phyloP scores from a whole-genome alignment of 495 filamentous ascomycete species.

The Aspergillus bertholletiae region DNA sequence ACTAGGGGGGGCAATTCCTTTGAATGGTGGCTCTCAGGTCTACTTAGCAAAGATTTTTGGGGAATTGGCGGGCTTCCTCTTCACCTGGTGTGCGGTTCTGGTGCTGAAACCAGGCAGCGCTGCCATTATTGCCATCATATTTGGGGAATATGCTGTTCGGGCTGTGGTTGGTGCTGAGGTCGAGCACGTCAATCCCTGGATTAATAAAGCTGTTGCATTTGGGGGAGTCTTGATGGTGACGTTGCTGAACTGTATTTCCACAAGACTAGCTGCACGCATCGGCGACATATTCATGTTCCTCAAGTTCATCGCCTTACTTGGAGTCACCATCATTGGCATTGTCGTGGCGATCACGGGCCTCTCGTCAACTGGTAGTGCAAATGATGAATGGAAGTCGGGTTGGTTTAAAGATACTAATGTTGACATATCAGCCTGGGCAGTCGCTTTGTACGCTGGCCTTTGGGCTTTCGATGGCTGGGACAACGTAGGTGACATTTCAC shows the following conservation, averaged over 20 bases:
- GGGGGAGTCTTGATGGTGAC: constrained; percentile 73
- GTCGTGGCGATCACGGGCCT: constrained; percentile 85
- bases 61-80: constrained; percentile 85
- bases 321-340: constrained; percentile 82
- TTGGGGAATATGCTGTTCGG: constrained; percentile 92
- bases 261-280: constrained; percentile 76
- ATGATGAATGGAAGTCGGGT: constrained; percentile 80
- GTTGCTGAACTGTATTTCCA: constrained; percentile 84
- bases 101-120: constrained; percentile 91
- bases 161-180: constrained; percentile 79
- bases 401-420: constrained; percentile 88
- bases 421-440: constrained; percentile 79
- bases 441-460: constrained; percentile 90
- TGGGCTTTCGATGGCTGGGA: constrained; percentile 99
- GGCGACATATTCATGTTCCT: constrained; percentile 94
- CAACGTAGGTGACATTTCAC: constrained; percentile 64
- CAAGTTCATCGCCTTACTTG: constrained; percentile 87
- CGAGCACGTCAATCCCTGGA: constrained; percentile 72
- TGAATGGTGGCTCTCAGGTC: constrained; percentile 91
- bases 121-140: constrained; percentile 95
- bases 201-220: constrained; percentile 85
- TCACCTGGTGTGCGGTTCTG: constrained; percentile 92
- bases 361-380: constrained; percentile 70
- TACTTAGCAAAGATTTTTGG: constrained; percentile 96
- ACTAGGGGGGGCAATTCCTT: constrained; percentile 88